phyloP scores from a whole-genome alignment of 2,329 filamentous ascomycete genomes.

The Cladosporium sphaerospermum region DNA sequence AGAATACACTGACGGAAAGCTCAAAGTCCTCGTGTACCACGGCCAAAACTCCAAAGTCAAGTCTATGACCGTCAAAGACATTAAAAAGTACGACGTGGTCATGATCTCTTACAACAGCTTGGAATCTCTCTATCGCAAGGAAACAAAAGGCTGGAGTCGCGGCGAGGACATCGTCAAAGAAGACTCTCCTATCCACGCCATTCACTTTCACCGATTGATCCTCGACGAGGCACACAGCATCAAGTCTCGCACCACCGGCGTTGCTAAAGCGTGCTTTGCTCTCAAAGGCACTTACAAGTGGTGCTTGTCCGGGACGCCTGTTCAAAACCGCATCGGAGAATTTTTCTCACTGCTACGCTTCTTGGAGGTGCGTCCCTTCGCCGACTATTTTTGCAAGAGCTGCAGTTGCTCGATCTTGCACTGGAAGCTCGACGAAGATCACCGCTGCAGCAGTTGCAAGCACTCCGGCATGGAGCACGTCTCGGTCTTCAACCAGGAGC shows the following conservation, averaged over 20 bases:
- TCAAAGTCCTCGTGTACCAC: slow-evolving; percentile 88
- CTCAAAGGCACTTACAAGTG: slow-evolving; percentile 84
- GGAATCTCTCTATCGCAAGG: slow-evolving; percentile 86
- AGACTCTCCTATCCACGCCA: slow-evolving; percentile 67
- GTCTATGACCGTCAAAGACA: slow-evolving; percentile 63
- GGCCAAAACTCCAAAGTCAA: slow-evolving; percentile 81
- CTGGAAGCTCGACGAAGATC: slow-evolving; percentile 70
- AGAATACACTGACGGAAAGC: slow-evolving; percentile 73
- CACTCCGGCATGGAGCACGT: slow-evolving; percentile 62
- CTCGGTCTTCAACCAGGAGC: slow-evolving; percentile 88
- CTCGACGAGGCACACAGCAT: slow-evolving; percentile 95
- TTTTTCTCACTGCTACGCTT: slow-evolving; percentile 94
- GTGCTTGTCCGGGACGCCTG: slow-evolving; percentile 90
- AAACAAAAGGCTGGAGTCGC: slow-evolving; percentile 82
- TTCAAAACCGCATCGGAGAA: slow-evolving; percentile 95
- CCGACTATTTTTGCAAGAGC: slow-evolving; percentile 87
- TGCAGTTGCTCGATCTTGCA: slow-evolving; percentile 77
- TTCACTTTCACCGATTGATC: slow-evolving; percentile 84
- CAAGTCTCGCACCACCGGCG: slow-evolving; percentile 82
- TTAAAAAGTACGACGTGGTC: slow-evolving; percentile 83
- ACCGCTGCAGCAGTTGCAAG: slow-evolving; percentile 64
- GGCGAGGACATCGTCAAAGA: slow-evolving; percentile 77
- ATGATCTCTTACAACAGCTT: slow-evolving; percentile 94
- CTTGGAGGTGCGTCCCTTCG: slow-evolving; percentile 79
- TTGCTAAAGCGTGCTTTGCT: slow-evolving; percentile 91